Conservation (phyloP, 495 filamentous ascomycete species). For the Cercophora sp. region DNA sequence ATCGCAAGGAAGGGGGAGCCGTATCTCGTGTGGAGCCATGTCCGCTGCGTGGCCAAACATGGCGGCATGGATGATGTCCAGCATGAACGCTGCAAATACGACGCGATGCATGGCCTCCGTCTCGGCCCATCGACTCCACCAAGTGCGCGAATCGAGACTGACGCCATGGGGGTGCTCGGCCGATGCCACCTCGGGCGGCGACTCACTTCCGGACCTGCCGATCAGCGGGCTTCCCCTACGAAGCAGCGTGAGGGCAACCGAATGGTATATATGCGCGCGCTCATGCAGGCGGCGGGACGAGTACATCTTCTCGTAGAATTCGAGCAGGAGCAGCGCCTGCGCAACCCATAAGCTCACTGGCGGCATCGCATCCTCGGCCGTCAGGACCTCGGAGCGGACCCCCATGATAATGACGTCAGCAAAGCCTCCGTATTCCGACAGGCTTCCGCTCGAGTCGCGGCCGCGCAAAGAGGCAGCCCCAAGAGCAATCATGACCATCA, state of each 20-base stretch:
- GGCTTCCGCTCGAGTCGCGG: conserved; percentile 62
- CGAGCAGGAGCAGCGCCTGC: conserved; percentile 81
- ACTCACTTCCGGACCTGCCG: conserved; percentile 81
- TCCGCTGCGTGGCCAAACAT: conserved; percentile 97
- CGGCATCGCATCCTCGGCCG: conserved; percentile 77
- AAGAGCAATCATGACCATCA: conserved; percentile 84
- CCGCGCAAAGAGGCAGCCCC: conserved; percentile 85
- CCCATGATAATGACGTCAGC: conserved; percentile 82
- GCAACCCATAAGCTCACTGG: conserved; percentile 94
- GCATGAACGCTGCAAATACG: conserved; percentile 91
- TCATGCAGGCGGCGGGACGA: conserved; percentile 86
- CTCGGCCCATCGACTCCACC: conserved; percentile 94
- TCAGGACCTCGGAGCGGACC: conserved; percentile 82
- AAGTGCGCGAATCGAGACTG: conserved; percentile 69
- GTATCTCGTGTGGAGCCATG: conserved; percentile 94
- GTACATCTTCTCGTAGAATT: conserved; percentile 96
- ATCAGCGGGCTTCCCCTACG: conserved; percentile 88
- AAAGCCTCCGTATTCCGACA: conserved; percentile 67
- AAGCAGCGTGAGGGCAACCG: conserved; percentile 90
- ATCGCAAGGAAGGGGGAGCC: conserved; percentile 89
- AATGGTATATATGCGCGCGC: conserved; percentile 92
- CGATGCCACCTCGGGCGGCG: conserved; percentile 64
- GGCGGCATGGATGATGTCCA: conserved; percentile 90
- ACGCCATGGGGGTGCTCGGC: conserved; percentile 47
- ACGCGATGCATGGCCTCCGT: conserved; percentile 87